Base-by-base conservation (phyloP, 1,139 yeast genomes). In the Saccharomyces hybrid region DNA sequence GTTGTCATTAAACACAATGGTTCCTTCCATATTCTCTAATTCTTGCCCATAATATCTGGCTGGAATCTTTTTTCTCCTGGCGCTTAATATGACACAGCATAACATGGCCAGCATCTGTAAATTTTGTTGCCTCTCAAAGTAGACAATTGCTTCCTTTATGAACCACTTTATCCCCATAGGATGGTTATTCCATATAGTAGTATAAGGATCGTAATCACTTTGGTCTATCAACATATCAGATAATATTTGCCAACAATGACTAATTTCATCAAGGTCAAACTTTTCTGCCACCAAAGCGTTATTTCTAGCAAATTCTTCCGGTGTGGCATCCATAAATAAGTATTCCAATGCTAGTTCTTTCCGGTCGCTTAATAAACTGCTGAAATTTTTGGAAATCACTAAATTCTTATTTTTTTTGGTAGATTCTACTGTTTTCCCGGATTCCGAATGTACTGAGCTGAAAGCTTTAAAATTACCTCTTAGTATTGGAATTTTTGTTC, bases 71-170 rank as follows among this genome's bases (percentile, higher is more conserved):
- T 50, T 31, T 28, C 52, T 51, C 49, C 64, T 55, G 63, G 65
- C 55, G 23, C 55, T 61, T 5, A 66, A 64, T 1, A 76, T 61
- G 2, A 89, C 78, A 70, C 96, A 88, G 1, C 95, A 82, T 65
- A 90, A 71, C 88, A 88, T 85, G 0, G 96, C 96, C 23, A 93
- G 74, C 96, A 91, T 89, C 67, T 91, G 98, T 25, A 88, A 73
- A 63, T 91, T 86, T 2, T 84, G 83, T 51, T 75, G 68, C 46
- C 64, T 70, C 62, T 85, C 95, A 64, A 85, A 90, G 61, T 85
- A 84, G 1, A 71, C 67, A 65, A 91, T 76, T 50, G 90, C 73
- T 59, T 83, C 82, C 42, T 76, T 76, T 0, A 89, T 75, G n/a
- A 89, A 72, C 86, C 93, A 84, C 4, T 77, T 66, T n/a, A 83